These are phyloP conservation scores for Aureobasidium leucospermi DNA, from an alignment of 2,329 filamentous ascomycete genomes.

Conservation along the genomic window DNA sequence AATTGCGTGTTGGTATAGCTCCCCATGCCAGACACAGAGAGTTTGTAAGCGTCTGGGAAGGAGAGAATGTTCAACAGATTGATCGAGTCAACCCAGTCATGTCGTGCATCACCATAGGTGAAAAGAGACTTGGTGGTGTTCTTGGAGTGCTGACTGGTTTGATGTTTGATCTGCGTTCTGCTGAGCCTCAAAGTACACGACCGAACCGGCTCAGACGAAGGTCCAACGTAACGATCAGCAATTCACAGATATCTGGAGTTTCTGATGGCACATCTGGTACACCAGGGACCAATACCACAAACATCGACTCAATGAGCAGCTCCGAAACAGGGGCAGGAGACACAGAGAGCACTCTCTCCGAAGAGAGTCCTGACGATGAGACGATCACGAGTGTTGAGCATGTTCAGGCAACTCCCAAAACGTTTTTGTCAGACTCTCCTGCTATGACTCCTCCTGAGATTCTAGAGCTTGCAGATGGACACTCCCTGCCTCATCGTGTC, in stretches of 20 bases:
- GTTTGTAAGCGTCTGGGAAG: conserved; percentile 58
- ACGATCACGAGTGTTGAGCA: background rate
- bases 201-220: conserved; percentile 1
- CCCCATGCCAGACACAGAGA: conserved; percentile 43
- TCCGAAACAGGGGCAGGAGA: background rate
- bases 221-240: background rate
- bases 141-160: conserved; percentile 61
- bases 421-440: background rate
- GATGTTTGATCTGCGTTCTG: conserved; percentile 50
- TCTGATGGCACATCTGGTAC: background rate
- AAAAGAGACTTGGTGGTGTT: conserved; percentile 59
- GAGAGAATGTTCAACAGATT: conserved; percentile 54
- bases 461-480: background rate
- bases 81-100: conserved; percentile 52
- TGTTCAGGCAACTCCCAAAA: background rate
- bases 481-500: background rate
- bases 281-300: no score
- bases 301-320: no score
- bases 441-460: background rate
- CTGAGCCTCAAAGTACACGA: background rate
- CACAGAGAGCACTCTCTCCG: background rate
- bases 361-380: background rate
- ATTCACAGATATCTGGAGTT: background rate
- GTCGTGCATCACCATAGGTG: conserved; percentile 43
- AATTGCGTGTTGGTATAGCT: conserved; percentile 68